Evolutionary conservation across 2,329 filamentous ascomycete species (phyloP), one percentile per base, ranked within the genome.

Genomic region (Penicillium freii): DNA sequence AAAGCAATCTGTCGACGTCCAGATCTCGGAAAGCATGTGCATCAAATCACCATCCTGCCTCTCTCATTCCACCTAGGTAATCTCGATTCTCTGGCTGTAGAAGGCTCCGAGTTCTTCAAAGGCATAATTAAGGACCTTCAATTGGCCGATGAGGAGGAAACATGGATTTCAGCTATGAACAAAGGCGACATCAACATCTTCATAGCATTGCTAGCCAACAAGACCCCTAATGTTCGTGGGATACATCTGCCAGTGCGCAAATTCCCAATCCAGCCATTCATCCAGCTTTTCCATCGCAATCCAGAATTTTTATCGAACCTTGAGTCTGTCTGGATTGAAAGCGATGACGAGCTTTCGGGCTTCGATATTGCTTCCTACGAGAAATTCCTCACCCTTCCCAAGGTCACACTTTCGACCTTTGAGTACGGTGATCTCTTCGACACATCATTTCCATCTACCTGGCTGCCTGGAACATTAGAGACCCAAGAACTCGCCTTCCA

Each of bases 161-260:
- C 29, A 4, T 69, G 67, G 66, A 34, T 64, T 27, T 3, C 8
- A 7, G 52, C 52, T 1, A 27, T 65, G 25, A 29, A 61, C 2
- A 27, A 45, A 4, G 2, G 10, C 9, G 57, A 69, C 23, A 31
- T 65, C 19, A 55, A 48, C 34, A 17, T 65, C 11, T 54, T 63
- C 17, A 17, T 55, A 31, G 60, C 63, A 9, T 50, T 69, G 33
- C 11, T 69, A 13, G 19, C 63, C 21, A 61, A 44, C 23, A 62
- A 58, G 23, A 59, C 66, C 0, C 64, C 67, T 1, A 67, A 68
- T 42, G 17, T 69, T 44, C 59, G 54, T 17, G 8, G 15, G 1
- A 40, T 69, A 15, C 44, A 34, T 49, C n/a, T 68, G 3, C 56
- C 62, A 1, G 61, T 56, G 4, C 59, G 47, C 11, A 17, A 53